These are phyloP conservation scores for Ophiocordyceps unilateralis DNA, from an alignment of 2,329 filamentous ascomycete species.

Conservation along the genomic window DNA sequence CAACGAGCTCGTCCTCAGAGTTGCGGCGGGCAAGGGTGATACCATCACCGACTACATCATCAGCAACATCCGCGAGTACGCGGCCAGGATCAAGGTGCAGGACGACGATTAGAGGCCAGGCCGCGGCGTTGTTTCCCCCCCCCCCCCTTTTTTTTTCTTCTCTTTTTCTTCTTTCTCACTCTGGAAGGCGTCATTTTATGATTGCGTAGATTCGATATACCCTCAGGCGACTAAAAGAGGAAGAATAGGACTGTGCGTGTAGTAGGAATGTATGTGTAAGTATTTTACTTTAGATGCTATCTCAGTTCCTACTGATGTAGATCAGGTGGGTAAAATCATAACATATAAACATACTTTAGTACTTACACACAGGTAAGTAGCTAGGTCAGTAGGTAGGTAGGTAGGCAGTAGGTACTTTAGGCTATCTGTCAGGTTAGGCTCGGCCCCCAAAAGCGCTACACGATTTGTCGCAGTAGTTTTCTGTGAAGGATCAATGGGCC, in stretches of 20 bases:
- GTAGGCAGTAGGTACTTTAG: no score
- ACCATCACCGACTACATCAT: slow-evolving; percentile 61
- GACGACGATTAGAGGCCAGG: slow-evolving; percentile 42
- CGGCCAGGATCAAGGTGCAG: slow-evolving; percentile 66
- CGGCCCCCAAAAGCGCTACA: no score
- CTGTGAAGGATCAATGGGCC: no score
- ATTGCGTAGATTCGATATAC: slow-evolving; percentile 1
- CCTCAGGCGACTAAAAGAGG: not conserved
- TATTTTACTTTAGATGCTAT: no score
- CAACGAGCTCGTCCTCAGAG: slow-evolving; percentile 75
- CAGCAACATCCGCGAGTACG: slow-evolving; percentile 69
- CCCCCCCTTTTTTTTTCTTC: not conserved
- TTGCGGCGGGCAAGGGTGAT: slow-evolving; percentile 73
- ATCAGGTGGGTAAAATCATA: no score
- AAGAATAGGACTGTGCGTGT: not conserved
- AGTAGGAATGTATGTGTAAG: not conserved
- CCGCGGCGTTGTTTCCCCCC: no score
- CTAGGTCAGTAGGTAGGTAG: no score
- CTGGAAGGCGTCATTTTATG: not conserved
- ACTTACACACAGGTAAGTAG: no score
- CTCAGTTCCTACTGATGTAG: no score
- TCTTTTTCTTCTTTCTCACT: not conserved
- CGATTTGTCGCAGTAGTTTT: not conserved
- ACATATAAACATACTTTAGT: no score
- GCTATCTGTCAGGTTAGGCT: no score